Conservation (phyloP, 306 rosid genomes). For the Castanospermum australe region DNA sequence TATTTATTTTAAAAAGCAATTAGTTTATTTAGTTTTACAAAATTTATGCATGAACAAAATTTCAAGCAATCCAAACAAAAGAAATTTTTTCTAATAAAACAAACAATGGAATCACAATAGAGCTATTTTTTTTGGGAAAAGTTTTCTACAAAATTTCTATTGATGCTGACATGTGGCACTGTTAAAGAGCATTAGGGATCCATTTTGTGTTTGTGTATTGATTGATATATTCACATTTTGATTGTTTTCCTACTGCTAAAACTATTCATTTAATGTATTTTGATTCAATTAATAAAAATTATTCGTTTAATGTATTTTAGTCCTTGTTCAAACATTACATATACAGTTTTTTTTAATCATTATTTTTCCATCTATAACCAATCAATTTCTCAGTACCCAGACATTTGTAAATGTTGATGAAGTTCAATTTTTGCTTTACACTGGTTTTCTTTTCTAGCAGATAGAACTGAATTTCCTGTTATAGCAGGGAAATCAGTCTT, state of each 20-base stretch:
- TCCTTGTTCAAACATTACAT: neutral
- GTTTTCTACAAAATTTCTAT: neutral
- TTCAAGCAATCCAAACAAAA: neutral
- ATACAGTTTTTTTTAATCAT: neutral
- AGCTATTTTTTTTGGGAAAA: neutral
- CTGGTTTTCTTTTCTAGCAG: constrained; percentile 26
- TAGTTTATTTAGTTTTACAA: neutral
- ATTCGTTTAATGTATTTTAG: constrained; percentile 17
- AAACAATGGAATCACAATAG: neutral
- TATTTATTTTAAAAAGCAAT: neutral
- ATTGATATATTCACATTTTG: neutral
- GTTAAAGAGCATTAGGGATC: neutral
- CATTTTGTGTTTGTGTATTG: neutral
- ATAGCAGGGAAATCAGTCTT: constrained; percentile 13
- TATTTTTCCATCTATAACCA: neutral
- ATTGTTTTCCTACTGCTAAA: neutral
- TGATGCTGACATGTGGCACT: neutral
- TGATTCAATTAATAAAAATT: constrained; percentile 5
- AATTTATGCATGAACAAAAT: neutral
- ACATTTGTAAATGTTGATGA: constrained; percentile 7
- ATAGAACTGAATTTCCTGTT: constrained; percentile 29
- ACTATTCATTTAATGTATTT: constrained; percentile 13
- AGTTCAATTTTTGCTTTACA: neutral
- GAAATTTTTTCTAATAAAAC: neutral
- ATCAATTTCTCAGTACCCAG: neutral